Conservation (phyloP, 148 eudicot species). For the Cornus suecica region DNA sequence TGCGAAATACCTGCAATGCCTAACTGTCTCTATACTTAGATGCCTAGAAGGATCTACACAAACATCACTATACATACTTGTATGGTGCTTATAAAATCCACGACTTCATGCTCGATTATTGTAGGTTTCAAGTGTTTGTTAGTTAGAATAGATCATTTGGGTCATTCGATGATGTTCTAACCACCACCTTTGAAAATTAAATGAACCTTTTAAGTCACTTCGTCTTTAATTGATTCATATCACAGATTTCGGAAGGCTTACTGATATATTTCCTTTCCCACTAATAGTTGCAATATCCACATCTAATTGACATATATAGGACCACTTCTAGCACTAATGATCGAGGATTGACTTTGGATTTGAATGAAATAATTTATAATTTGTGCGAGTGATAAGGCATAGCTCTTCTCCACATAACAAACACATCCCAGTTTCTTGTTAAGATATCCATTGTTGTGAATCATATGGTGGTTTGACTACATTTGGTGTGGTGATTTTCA, state of each 20-base stretch:
- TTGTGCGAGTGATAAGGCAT: neutral
- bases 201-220: neutral
- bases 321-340: neutral
- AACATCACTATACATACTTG: too few species aligned
- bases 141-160: neutral
- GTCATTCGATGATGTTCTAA: neutral
- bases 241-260: too few species aligned
- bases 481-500: too few species aligned
- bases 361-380: too few species aligned
- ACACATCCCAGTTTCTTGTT: neutral
- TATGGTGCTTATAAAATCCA: neutral
- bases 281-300: neutral
- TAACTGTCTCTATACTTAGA: too few species aligned
- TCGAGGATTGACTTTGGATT: neutral
- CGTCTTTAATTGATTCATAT: neutral
- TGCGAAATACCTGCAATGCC: too few species aligned
- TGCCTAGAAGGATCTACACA: too few species aligned
- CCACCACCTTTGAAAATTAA: neutral
- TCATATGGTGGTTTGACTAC: neutral
- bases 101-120: neutral
- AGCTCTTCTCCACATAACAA: neutral
- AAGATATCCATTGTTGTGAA: neutral
- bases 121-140: neutral
- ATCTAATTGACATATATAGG: neutral
- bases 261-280: neutral